Evolutionary conservation across 306 rosid species (phyloP).

Genomic region (Vigna radiata): DNA sequence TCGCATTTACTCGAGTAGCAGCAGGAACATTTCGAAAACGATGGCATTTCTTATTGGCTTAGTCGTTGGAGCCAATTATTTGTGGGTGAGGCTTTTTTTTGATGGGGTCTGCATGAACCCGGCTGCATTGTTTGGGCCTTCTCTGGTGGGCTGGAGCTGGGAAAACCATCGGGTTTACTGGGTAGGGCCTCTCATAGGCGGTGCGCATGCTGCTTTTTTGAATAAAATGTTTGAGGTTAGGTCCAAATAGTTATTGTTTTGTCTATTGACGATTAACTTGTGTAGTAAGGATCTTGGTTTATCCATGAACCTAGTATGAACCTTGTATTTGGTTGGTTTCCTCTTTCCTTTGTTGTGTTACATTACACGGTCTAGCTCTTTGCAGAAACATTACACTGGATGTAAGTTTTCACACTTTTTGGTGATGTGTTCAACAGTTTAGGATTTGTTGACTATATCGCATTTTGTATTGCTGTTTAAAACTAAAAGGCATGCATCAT

Average conservation of each 20-base stretch:
- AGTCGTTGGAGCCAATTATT: conserved; percentile 65
- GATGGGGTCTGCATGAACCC: conserved; percentile 56
- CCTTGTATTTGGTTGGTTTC: no score
- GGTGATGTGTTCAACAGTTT: no score
- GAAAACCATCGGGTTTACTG: conserved; percentile 70
- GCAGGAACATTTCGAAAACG: conserved; percentile 27
- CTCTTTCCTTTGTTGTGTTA: background rate
- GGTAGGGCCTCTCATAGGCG: conserved; percentile 74
- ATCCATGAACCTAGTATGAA: no score
- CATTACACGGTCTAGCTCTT: no score
- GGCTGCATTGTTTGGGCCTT: conserved; percentile 59
- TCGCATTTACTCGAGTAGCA: conserved; percentile 52
- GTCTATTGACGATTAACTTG: no score
- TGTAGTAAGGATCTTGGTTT: background rate
- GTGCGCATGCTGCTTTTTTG: conserved; percentile 49
- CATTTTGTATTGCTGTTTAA: no score
- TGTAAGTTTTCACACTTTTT: no score
- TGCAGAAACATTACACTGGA: no score
- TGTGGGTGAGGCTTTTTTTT: conserved; percentile 70
- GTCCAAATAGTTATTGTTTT: background rate
- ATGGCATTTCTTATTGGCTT: conserved; percentile 76
- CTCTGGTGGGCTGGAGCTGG: conserved; percentile 67
- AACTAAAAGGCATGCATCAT: no score
- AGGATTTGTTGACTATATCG: no score
- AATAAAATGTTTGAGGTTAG: no score